A percentile compares a stretch with the other conserved stretches of the same genome.
These are phyloP conservation scores for Diaporthe australafricana DNA, from an alignment of 2,329 filamentous ascomycete genomes.

Conservation along the genomic window DNA sequence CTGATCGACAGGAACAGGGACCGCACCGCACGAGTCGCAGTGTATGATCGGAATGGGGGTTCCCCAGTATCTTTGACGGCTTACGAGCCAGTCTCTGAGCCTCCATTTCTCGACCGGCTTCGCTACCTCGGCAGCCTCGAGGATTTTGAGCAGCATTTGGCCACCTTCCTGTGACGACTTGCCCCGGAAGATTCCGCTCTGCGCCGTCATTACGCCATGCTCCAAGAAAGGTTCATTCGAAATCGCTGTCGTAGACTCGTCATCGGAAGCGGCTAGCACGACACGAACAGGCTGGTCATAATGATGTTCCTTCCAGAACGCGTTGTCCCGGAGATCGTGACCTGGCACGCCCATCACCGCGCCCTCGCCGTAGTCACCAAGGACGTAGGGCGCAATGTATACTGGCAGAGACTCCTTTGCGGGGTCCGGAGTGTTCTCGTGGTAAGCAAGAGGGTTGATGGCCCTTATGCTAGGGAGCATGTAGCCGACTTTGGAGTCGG, in stretches of 20 bases:
- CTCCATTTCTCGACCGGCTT: constrained; percentile 79
- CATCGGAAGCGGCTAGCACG: constrained; percentile 68
- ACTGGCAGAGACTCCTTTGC: constrained; percentile 74
- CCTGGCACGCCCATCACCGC: constrained; percentile 94
- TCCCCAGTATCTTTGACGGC: constrained; percentile 93
- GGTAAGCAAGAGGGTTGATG: constrained; percentile 73
- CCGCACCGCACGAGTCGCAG: constrained; percentile 79
- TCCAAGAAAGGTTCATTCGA: constrained; percentile 69
- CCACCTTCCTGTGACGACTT: constrained; percentile 73
- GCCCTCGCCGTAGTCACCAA: constrained; percentile 87
- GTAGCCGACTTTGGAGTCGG: constrained; percentile 75
- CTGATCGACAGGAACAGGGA: constrained; percentile 81
- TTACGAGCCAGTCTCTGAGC: constrained; percentile 89
- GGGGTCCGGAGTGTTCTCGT: constrained; percentile 60
- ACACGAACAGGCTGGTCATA: constrained; percentile 69
- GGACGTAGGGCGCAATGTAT: constrained; percentile 86
- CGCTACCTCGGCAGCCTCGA: constrained; percentile 68
- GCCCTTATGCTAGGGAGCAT: constrained; percentile 71
- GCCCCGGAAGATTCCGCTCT: constrained; percentile 74
- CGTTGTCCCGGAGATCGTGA: constrained; percentile 82
- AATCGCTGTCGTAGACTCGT: constrained; percentile 57
- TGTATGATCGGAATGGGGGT: constrained; percentile 91
- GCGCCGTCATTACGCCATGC: constrained; percentile 74
- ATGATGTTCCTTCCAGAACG: constrained; percentile 82
- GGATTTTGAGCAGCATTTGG: constrained; percentile 67